Percentiles rank a stretch among this genome's conserved stretches.
Evolutionary conservation across 1,139 yeast genomes (phyloP).

Genomic region (Candida buenavistaensis): DNA sequence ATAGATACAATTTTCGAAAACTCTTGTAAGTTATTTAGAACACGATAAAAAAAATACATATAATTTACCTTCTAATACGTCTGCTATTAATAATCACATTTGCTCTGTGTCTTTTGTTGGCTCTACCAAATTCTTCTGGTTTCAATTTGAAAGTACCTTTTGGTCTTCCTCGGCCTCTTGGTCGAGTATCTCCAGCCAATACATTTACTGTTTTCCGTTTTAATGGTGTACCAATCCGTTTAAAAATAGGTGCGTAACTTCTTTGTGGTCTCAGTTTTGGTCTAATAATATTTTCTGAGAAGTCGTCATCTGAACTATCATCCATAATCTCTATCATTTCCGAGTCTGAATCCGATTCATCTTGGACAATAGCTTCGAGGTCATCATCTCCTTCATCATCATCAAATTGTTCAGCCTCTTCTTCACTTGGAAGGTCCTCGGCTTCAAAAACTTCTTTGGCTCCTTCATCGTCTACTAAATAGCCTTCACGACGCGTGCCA

Average conservation of each 20-base stretch:
- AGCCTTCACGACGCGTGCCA: no score
- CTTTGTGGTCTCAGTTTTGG: no score
- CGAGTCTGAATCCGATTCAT: no score
- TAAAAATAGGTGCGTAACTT: not conserved
- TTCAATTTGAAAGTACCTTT: constrained; percentile 15
- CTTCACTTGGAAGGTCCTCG: no score
- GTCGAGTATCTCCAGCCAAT: constrained; percentile 8
- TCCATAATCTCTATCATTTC: constrained; percentile 1
- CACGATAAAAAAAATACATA: not conserved
- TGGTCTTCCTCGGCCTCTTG: constrained; percentile 17
- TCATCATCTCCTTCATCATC: constrained; percentile 8
- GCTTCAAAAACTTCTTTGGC: no score
- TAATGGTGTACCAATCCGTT: constrained; percentile 6
- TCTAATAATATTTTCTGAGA: not conserved
- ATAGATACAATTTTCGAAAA: constrained; percentile 66
- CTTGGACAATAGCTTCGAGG: no score
- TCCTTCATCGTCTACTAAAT: no score
- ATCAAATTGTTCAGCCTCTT: no score
- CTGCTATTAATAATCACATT: not conserved
- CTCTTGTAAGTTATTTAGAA: constrained; percentile 55
- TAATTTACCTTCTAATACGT: not conserved
- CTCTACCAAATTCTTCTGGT: constrained; percentile 5
- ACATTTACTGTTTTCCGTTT: constrained; percentile 14
- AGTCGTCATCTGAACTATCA: constrained; percentile 3
- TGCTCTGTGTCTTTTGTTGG: not conserved